Evolutionary conservation across 1,284 basidiomycete genomes (phyloP).

Genomic region (Microbotryum saponariae): DNA sequence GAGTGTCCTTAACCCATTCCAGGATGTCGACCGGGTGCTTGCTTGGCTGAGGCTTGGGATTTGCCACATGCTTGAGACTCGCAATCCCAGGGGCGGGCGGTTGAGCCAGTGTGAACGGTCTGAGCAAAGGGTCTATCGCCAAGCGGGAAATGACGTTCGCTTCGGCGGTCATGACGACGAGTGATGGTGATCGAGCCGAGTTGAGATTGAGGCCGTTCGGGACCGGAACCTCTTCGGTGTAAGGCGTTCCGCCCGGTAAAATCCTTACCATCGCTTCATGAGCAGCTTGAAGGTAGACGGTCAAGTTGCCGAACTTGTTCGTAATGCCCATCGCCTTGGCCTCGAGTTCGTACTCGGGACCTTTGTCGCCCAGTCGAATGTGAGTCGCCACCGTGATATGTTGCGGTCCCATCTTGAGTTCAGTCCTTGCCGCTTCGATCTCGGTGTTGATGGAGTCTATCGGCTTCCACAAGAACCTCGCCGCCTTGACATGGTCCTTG

Average conservation of each 20-base stretch:
- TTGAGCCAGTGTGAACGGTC: conserved; percentile 8
- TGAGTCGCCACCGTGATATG: neutral
- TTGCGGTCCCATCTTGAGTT: neutral
- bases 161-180: conserved; percentile 24
- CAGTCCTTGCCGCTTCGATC: neutral
- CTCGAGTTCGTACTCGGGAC: conserved; percentile 20
- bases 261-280: conserved; percentile 8
- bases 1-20: neutral
- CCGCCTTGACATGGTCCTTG: conserved; percentile 4
- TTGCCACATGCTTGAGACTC: no score
- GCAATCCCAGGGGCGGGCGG: conserved; percentile 1
- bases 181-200: conserved; percentile 5
- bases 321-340: conserved; percentile 20
- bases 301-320: conserved; percentile 21
- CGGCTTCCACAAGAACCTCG: conserved; percentile 8
- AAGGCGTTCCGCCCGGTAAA: neutral
- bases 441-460: neutral
- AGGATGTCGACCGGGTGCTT: no score
- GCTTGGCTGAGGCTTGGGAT: no score
- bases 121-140: neutral
- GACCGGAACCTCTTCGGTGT: neutral
- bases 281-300: conserved; percentile 17
- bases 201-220: neutral
- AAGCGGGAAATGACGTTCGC: neutral
- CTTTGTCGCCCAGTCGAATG: conserved; percentile 20